Conservation (phyloP, 202 grass and related monocot genomes). For the Setaria viridis region DNA sequence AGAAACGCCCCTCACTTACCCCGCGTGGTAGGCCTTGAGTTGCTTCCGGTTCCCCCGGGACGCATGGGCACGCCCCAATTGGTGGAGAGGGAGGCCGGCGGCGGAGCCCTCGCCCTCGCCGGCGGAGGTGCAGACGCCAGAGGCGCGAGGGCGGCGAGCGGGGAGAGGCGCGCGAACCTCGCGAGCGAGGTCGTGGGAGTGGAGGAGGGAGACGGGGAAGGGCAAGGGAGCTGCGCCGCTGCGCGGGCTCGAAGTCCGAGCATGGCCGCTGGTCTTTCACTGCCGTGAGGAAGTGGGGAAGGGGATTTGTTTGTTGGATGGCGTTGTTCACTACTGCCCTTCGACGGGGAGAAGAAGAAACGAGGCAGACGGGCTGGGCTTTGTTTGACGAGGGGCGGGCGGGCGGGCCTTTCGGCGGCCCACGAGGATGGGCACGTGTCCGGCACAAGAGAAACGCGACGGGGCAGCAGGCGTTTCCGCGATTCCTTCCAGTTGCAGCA, state of each 20-base stretch:
- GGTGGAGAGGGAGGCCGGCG: slow-evolving; percentile 18
- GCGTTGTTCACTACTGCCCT: too few relatives aligned
- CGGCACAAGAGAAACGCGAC: too few relatives aligned
- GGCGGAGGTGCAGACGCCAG: slow-evolving; percentile 22
- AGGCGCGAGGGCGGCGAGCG: slow-evolving; percentile 45
- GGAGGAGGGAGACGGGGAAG: neutral
- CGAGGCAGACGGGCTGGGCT: too few relatives aligned
- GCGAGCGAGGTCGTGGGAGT: slow-evolving; percentile 21
- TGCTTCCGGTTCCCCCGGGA: neutral
- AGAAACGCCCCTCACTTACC: slow-evolving; percentile 52
- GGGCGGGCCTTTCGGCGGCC: too few relatives aligned
- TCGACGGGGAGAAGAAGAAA: too few relatives aligned
- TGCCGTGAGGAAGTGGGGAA: too few relatives aligned
- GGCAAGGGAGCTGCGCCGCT: slow-evolving; percentile 40
- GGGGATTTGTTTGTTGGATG: too few relatives aligned
- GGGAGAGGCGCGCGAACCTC: slow-evolving; percentile 23
- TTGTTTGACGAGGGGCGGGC: too few relatives aligned
- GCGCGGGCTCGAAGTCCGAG: slow-evolving; percentile 49
- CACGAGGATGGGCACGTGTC: too few relatives aligned
- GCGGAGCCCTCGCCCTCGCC: neutral
- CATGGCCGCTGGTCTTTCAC: slow-evolving; percentile 28
- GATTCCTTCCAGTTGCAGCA: too few relatives aligned
- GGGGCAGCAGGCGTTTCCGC: too few relatives aligned
- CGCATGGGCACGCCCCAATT: slow-evolving; percentile 44
- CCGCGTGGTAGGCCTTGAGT: slow-evolving; percentile 48